phyloP scores from a whole-genome alignment of 2,329 filamentous ascomycete species.

The Penicillium italicum region DNA sequence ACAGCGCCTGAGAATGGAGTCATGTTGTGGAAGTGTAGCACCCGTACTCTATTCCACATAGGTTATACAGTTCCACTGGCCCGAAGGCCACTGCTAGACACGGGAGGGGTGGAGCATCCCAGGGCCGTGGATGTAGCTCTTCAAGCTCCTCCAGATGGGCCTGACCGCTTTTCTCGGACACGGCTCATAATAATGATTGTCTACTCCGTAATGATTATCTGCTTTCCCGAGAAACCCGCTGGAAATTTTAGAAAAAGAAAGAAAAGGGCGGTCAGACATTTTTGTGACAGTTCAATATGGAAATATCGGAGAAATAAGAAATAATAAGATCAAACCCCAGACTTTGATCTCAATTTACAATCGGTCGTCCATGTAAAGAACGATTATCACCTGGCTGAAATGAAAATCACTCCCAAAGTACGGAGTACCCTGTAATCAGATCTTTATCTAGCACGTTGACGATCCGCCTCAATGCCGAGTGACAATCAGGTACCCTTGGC shows the following conservation, averaged over 20 bases:
- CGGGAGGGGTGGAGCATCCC: constrained; percentile 13
- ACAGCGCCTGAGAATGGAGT: constrained; percentile 9
- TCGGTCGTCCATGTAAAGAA: not conserved
- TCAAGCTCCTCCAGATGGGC: not conserved
- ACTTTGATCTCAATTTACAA: not conserved
- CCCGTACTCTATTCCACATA: not conserved
- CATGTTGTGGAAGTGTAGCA: constrained; percentile 14
- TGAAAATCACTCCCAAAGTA: not conserved
- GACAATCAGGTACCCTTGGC: constrained; percentile 17
- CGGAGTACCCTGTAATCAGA: constrained; percentile 7
- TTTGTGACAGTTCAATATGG: not conserved
- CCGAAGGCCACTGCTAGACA: constrained; percentile 15
- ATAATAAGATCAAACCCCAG: constrained; percentile 3
- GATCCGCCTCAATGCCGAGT: constrained; percentile 11
- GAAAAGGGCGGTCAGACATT: constrained; percentile 13
- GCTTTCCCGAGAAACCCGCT: constrained; percentile 23
- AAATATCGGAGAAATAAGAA: constrained; percentile 17
- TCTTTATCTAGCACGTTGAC: constrained; percentile 11
- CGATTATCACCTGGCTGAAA: constrained; percentile 1
- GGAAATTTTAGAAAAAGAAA: constrained; percentile 9
- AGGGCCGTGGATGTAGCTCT: not conserved
- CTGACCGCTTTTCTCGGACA: constrained; percentile 19
- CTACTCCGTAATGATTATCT: not conserved
- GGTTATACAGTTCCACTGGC: constrained; percentile 1
- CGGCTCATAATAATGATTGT: constrained; percentile 15